These are phyloP conservation scores for Magnolia kwangsiensis DNA, from an alignment of 164 flowering plant species.

Conservation along the genomic window DNA sequence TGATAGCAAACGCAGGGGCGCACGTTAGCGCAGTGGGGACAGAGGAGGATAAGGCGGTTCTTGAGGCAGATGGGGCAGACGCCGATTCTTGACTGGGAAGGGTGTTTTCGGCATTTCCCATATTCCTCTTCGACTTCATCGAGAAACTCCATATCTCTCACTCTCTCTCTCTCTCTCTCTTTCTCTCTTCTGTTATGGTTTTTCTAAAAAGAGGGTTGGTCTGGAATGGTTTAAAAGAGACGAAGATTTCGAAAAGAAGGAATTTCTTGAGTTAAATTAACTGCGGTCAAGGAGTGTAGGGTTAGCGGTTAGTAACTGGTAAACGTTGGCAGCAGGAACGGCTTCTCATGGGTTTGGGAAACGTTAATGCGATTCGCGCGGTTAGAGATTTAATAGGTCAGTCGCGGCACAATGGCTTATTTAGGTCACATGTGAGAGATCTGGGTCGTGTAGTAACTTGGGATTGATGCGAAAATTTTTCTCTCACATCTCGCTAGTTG, in stretches of 20 bases:
- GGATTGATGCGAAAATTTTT: no score
- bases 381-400: no score
- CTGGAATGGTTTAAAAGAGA: not conserved
- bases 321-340: no score
- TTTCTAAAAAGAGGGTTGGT: not conserved
- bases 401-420: no score
- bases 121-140: not conserved
- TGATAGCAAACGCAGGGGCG: constrained; percentile 53
- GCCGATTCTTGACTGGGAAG: constrained; percentile 46
- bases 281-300: no score
- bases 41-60: constrained; percentile 49
- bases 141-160: not conserved
- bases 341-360: no score
- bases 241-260: not conserved
- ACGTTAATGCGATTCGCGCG: no score
- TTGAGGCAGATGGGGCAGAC: constrained; percentile 57
- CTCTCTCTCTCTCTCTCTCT: not conserved
- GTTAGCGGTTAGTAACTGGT: no score
- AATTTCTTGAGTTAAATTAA: not conserved
- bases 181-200: not conserved
- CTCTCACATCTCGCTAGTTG: no score
- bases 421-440: no score
- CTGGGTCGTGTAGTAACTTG: no score
- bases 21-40: constrained; percentile 55
- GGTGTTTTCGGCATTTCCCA: constrained; percentile 32